Base-by-base conservation (phyloP, 73 alveolate genomes). In the Paramecium tetraurelia region DNA sequence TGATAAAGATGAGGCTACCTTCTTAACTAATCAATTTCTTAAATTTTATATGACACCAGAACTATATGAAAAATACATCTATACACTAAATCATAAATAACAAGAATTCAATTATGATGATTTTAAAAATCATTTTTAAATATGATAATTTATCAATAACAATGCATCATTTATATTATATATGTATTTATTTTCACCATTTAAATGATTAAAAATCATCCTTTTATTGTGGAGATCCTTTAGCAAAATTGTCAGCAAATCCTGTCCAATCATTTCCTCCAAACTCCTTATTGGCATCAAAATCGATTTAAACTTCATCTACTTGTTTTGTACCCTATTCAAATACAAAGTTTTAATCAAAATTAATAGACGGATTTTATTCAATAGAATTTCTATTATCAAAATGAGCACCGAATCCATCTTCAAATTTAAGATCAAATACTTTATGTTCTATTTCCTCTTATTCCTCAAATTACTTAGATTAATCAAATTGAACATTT, bases 51-150 rank as follows among this genome's bases (percentile, higher is more conserved):
- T 96, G 40, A 89, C 69, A 70, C 71, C 94, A 1, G 96, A 95
- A 9, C 48, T 92, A 16, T 58, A 95, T 44, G 93, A 89, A 46
- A 95, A 96, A 31, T 80, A 20, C 20, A 94, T 96, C 38, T 83
- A 89, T 40, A 59, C 76, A 20, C 95, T 96, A 35, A 96, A 96
- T 58, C 96, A 95, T 41, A 35, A 72, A 18, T 95, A 95, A 20
- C 59, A 92, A 3, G 63, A 93, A 31, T 96, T 96, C 92, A 92
- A 96, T 84, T 94, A 86, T 90, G 96, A 96, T 58, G 76, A 86
- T 24, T 95, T 95, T 40, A 71, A 88, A 71, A 38, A 69, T 36
- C 50, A 58, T 31, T 89, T 71, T 70, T 89, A 63, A 72, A 43
- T 89, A 20, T 40, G 87, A 89, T 40, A 16, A 12, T 35, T 36